These are phyloP conservation scores for Fraxinus sp. DNA, from an alignment of 305 asterid genomes.

Conservation along the genomic window DNA sequence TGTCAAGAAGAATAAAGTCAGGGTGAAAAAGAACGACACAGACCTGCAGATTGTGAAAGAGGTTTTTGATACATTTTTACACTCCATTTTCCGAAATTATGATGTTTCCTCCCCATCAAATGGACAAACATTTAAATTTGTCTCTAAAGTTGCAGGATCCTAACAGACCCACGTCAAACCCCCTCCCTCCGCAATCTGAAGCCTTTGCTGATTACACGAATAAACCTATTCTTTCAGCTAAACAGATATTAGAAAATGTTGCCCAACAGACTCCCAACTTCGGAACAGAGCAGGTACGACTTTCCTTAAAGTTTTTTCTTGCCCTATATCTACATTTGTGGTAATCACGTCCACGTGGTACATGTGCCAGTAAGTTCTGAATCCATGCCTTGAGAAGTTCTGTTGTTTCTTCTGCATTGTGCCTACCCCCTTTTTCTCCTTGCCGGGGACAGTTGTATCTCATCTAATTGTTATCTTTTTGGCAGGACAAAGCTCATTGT, in stretches of 20 bases:
- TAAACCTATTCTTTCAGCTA: slow-evolving; percentile 63
- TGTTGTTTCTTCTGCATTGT: slow-evolving; percentile 1
- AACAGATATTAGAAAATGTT: slow-evolving; percentile 74
- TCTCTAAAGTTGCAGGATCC: slow-evolving; percentile 54
- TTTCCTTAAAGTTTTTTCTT: slow-evolving; percentile 19
- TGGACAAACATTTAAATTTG: slow-evolving; percentile 22
- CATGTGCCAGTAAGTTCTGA: not conserved
- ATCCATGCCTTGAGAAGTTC: slow-evolving; percentile 20
- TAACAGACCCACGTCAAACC: slow-evolving; percentile 87
- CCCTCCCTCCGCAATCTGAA: slow-evolving; percentile 91
- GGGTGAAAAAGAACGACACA: slow-evolving; percentile 65
- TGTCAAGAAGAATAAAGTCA: slow-evolving; percentile 79
- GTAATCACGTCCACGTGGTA: not conserved
- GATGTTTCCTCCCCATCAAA: slow-evolving; percentile 4
- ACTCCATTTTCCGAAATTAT: not conserved
- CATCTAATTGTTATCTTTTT: slow-evolving; percentile 31
- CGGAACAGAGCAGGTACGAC: slow-evolving; percentile 88
- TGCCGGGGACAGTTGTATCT: slow-evolving; percentile 28
- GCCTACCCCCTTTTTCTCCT: slow-evolving; percentile 6
- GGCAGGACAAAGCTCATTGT: slow-evolving; percentile 98
- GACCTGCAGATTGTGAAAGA: slow-evolving; percentile 36
- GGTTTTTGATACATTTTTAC: slow-evolving; percentile 42
- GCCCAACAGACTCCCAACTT: slow-evolving; percentile 95
- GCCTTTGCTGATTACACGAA: slow-evolving; percentile 59
- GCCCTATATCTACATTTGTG: slow-evolving; percentile 7